Base-by-base conservation (phyloP, 805 yeast species). In the Komagataella pseudopastoris region DNA sequence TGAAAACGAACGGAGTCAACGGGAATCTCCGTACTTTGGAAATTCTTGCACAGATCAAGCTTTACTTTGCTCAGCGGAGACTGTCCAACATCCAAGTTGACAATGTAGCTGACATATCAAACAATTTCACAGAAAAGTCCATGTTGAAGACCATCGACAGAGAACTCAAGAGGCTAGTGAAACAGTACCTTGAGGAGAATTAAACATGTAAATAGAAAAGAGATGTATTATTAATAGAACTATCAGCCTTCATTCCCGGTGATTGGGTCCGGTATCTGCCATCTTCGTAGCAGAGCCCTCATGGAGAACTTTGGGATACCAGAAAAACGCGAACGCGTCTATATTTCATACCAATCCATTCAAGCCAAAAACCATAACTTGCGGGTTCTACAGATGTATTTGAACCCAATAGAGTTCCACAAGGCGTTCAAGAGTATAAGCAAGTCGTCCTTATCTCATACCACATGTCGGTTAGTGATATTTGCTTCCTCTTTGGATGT, bases 401-500 rank as follows among this genome's bases (percentile, higher is more conserved):
- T 90, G 52, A 74, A 78, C 49, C 87, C 95, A 12, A 71, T 76
- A 39, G 77, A 84, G 64, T 87, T 85, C 64, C 75, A 78, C 14
- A 69, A 66, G 55, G 83, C 85, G 10, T 89, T 88, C 66, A 74
- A 76, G 50, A 81, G 77, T 50, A 82, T 91, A 54, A 73, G 80
- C 58, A 70, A 73, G 51, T 76, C 85, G n/a, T 83, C 95, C 3
- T 67, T 88, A 51, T 83, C 96, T 12, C 97, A 90, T 64, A 84
- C 96, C n/a, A 84, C 96, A 5, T 93, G 97, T 63, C 85, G 86
- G 60, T 68, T 90, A 53, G 88, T 87, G 23, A 71, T 93, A 7
- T 88, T 91, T 63, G 96, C 88, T 20, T 85, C 98, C 3, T 88
- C 96, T 66, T 71, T 91, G 56, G 87, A 85, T 64, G 83, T 93